Base-by-base conservation (phyloP, 2,329 filamentous ascomycete genomes). In the Metarhizium anisopliae region DNA sequence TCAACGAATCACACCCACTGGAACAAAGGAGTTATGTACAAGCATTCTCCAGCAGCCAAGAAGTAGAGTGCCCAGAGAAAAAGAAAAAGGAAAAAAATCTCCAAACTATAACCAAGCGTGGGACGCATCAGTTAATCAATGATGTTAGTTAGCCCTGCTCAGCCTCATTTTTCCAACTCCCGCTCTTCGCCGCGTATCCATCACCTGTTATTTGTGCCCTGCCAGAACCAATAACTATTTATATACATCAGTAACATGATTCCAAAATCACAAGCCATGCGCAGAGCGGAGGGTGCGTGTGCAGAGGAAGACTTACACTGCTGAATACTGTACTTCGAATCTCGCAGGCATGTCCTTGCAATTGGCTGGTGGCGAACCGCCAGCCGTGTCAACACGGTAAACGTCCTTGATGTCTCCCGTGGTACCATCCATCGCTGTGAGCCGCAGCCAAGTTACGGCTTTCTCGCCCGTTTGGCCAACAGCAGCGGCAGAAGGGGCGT, bases 331-430 rank as follows among this genome's bases (percentile, higher is more conserved):
- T 14, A 96, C 82, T 59, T 85, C 75, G 62, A 96, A 92, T 1
- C 71, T 66, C 11, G 78, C 75, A 0, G 77, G 69, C 76, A 83
- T 77, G 11, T 83, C 87, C 38, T 80, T 68, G 68, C 93, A 97
- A 0, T 84, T 88, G 30, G 80, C 75, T 0, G 92, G 92, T 2
- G 90, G 73, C 50, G 79, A 82, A 11, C 93, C 93, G 30, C 91
- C 92, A 1, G 87, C 90, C 11, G 93, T 97, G 64, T 89, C 80
- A 49, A 96, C 74, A 13, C 93, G 82, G 73, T 93, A 97, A 29
- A 96, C 85, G 68, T 90, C 84, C 68, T 85, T 81, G 62, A 89
- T 82, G 49, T 77, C 73, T 2, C 81, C 82, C 1, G 82, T 85
- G n/a, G 79, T 80, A 42, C 67, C 68, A 14, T 72, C 68, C 20